Conservation (phyloP, 441 rosid species). For the Populus hybrid region DNA sequence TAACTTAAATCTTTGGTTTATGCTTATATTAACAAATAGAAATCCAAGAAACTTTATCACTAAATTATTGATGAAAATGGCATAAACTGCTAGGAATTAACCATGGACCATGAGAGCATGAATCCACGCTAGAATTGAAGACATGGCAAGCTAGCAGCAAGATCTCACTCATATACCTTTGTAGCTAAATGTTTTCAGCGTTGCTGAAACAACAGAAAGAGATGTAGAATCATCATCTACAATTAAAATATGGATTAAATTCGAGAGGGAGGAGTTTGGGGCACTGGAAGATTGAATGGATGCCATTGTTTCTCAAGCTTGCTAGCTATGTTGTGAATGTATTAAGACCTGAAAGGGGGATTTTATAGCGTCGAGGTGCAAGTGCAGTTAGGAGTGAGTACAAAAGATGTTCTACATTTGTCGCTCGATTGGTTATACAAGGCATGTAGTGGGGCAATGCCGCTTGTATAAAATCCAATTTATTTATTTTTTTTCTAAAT, state of each 20-base stretch:
- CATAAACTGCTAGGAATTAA: not conserved
- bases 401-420: not conserved
- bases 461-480: not conserved
- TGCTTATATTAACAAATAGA: not conserved
- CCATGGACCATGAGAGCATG: not conserved
- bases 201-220: constrained; percentile 37
- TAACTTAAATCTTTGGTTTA: not conserved
- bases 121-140: not conserved
- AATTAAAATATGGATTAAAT: constrained; percentile 34
- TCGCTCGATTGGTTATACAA: not conserved
- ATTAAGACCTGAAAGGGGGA: no score
- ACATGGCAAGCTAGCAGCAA: not conserved
- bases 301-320: not conserved
- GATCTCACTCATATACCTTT: constrained; percentile 36
- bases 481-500: not conserved
- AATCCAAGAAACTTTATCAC: no score
- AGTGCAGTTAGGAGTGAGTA: not conserved
- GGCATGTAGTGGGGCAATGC: not conserved
- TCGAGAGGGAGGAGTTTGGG: constrained; percentile 15
- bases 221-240: constrained; percentile 64
- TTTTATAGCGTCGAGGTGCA: not conserved
- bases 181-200: constrained; percentile 32
- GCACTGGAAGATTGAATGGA: constrained; percentile 19
- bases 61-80: not conserved
- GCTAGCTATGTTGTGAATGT: not conserved